Base-by-base conservation (phyloP, 306 rosid genomes). In the Ceratonia siliqua region DNA sequence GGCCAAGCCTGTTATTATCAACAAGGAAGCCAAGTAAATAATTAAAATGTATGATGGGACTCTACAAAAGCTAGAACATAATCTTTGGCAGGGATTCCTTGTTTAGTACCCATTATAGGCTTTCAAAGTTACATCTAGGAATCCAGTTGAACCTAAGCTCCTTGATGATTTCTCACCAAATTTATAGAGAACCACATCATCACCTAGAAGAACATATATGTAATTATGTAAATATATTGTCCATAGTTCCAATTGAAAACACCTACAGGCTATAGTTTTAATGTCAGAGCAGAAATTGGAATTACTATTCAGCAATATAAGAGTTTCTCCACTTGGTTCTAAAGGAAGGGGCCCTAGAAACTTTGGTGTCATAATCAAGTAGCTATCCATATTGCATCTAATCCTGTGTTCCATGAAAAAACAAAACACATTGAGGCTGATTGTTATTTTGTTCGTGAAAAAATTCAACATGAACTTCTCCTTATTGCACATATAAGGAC, bases 91-190 rank as follows among this genome's bases (percentile, higher is more conserved):
- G 52, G 36, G 20, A 46, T 54, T 24, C 55, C 42, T 15, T 10
- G 56, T n/a, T 61, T 36, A 81, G 69, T 89, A 94, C 98, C 90
- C 84, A 7, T 64, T 72, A 46, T 94, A 94, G 35, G 90, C 62
- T 89, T 91, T 94, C 74, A 94, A 89, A 43, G 87, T 73, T 68
- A 87, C 92, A 35, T 89, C 94, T 75, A 78, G 81, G 84, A 88
- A 94, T 73, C 92, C 94, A 65, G 70, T 73, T 45, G 96, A 84
- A 61, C 5, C 41, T 64, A 94, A 79, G 48, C 85, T 70, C 66
- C 3, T 66, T 0, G 94, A 85, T 20, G 98, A 94, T 82, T 87
- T 89, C 80, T 91, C 98, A 13, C 98, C 98, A 45, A 89, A 91
- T 72, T 89, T 89, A 58, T 58, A 88, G 1, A 68, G 80, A 81